phyloP scores from a whole-genome alignment of 352 stramenopile species.

The Phytophthora multivora region DNA sequence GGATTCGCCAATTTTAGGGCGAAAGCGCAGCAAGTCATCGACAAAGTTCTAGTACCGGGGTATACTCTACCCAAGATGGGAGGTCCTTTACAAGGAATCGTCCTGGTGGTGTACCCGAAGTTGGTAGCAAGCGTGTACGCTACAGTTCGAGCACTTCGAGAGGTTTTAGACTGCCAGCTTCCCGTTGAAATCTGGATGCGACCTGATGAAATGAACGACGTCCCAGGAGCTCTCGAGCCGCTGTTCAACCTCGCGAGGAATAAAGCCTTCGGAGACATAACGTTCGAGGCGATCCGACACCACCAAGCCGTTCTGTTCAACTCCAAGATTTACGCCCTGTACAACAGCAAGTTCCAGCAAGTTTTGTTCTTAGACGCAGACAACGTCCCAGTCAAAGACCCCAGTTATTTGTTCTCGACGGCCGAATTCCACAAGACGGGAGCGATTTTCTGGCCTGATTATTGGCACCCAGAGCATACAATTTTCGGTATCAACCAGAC shows the following conservation, averaged over 20 bases:
- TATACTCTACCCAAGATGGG: conserved; percentile 15
- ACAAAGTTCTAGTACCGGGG: conserved; percentile 5
- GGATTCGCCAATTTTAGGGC: conserved; percentile 44
- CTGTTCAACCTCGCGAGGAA: conserved; percentile 26
- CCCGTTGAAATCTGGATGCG: conserved; percentile 64
- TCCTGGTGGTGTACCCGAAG: conserved; percentile 61
- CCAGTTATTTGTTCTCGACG: conserved; percentile 54
- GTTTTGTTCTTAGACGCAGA: conserved; percentile 65
- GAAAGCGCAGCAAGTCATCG: conserved; percentile 22
- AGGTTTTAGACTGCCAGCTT: conserved; percentile 38
- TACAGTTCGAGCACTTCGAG: conserved; percentile 31
- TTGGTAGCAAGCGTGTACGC: conserved; percentile 38
- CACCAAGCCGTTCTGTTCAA: conserved; percentile 40
- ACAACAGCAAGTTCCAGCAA: conserved; percentile 46
- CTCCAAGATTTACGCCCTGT: conserved; percentile 52
- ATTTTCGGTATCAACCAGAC: conserved; percentile 28
- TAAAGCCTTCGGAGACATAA: conserved; percentile 19
- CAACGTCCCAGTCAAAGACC: conserved; percentile 51
- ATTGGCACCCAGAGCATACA: conserved; percentile 25
- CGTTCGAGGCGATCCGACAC: conserved; percentile 31
- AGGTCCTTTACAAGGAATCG: conserved; percentile 31
- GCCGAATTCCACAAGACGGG: conserved; percentile 14
- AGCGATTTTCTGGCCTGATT: conserved; percentile 32
- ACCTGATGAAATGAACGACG: conserved; percentile 36
- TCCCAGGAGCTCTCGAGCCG: conserved; percentile 13